Evolutionary conservation across 2,329 filamentous ascomycete genomes (phyloP), one percentile per base, ranked within the genome.

Genomic region (Thielaviopsis populi): DNA sequence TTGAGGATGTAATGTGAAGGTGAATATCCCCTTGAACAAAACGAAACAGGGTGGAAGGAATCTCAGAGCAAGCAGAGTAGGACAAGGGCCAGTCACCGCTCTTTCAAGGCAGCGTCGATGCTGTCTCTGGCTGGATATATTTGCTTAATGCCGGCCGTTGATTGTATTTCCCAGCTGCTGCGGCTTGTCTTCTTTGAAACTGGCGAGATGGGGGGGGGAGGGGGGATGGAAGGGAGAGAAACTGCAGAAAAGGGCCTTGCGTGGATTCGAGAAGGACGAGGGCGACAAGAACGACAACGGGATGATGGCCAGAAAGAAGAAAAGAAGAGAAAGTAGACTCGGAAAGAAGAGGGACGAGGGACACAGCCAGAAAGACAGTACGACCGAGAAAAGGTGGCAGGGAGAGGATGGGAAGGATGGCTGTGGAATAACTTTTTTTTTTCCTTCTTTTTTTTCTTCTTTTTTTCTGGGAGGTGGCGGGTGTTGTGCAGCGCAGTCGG

Each of bases 1-100:
- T 46, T 17, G 59, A 61, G 59, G 41, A 33, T 61, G 30, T 30
- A 46, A 19, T 42, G 58, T 60, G 24, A 61, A 61, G 40, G 43
- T 30, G 27, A 5, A 48, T 30, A 33, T 56, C 24, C 27, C 53
- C 53, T 56, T 56, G 42, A 11, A 37, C 40, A 58, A 63, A 43
- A 24, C 50, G 56, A 53, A 40, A n/a, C n/a, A 10, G 46, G 15
- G n/a, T 58, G 48, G 59, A 61, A 61, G 59, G 59, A 61, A 61
- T 43, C 59, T 17, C 37, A 48, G 43, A 65, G 50, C 40, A 58
- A 41, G 54, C 19, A 53, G 59, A 54, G 48, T 17, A 58, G 61
- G 56, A 53, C 61, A 46, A 37, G 46, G 50, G 54, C 46, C 41
- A 42, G 64, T 65, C 64, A 65, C 64, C 64, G 64, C 64, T 65